phyloP scores from a whole-genome alignment of 768 basidiomycete genomes.

The Russula emetica region DNA sequence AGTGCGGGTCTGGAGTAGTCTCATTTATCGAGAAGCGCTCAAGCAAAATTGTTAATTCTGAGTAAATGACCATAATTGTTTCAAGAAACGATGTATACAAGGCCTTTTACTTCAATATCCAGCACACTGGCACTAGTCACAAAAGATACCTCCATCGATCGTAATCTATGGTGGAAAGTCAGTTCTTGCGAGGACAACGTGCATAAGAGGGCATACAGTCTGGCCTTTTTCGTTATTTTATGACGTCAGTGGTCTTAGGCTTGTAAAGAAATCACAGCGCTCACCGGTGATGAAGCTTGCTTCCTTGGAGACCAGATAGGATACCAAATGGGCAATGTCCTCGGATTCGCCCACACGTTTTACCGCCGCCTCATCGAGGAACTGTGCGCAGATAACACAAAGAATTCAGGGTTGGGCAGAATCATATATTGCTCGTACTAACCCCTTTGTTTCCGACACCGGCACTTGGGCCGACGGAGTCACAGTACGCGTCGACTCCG shows the following conservation, averaged over 20 bases:
- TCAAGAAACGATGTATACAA: neutral
- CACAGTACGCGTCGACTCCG: too few relatives aligned
- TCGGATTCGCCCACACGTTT: conserved; percentile 12
- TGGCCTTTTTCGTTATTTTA: conserved; percentile 11
- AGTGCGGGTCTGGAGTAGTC: neutral
- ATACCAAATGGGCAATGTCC: conserved; percentile 28
- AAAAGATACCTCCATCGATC: conserved; percentile 12
- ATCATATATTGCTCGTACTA: neutral
- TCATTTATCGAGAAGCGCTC: neutral
- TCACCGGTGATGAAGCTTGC: conserved; percentile 28
- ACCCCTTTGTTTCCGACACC: conserved; percentile 8
- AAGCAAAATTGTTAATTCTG: neutral
- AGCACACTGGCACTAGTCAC: neutral
- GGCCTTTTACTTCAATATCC: neutral
- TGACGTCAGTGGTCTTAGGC: neutral
- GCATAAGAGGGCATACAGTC: neutral
- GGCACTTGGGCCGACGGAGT: too few relatives aligned
- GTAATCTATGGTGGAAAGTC: conserved; percentile 4
- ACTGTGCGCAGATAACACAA: neutral
- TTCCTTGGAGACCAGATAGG: conserved; percentile 25
- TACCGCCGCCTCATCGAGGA: neutral
- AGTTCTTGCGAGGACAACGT: neutral
- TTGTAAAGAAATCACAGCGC: neutral
- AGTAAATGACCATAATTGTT: neutral
- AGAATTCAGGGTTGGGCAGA: neutral